phyloP scores from a whole-genome alignment of 2,329 filamentous ascomycete species.

The Colletotrichum sp. region DNA sequence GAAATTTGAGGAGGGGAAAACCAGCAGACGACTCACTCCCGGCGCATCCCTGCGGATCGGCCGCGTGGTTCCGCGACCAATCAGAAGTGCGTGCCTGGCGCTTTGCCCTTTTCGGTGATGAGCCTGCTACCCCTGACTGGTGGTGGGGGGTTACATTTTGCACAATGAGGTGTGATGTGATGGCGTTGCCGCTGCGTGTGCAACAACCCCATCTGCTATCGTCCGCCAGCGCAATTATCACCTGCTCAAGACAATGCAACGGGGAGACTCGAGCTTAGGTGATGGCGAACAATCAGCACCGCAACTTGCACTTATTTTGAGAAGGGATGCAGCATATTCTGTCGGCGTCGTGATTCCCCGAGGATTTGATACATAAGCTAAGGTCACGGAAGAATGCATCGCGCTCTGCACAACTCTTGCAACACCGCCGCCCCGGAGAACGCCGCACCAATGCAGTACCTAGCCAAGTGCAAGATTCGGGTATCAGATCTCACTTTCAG shows the following conservation, averaged over 20 bases:
- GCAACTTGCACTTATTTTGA: background rate
- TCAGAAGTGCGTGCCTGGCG: conserved; percentile 42
- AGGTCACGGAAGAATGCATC: background rate
- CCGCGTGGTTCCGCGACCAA: conserved; percentile 42
- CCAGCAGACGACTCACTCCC: conserved; percentile 13
- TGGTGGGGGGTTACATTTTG: background rate
- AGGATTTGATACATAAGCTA: background rate
- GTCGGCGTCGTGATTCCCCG: background rate
- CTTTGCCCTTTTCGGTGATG: conserved; percentile 32
- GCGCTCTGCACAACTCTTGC: background rate
- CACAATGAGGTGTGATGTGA: background rate
- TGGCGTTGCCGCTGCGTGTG: background rate
- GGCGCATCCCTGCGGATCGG: conserved; percentile 31
- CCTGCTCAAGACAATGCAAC: background rate
- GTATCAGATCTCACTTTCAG: conserved; percentile 2
- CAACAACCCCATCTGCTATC: background rate
- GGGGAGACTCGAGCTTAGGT: background rate
- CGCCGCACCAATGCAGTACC: background rate
- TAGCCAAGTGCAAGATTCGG: background rate
- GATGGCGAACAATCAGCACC: background rate
- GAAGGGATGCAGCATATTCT: background rate
- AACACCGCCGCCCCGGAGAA: background rate
- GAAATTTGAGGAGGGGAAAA: conserved; percentile 23
- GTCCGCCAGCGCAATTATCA: background rate
- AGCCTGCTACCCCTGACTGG: conserved; percentile 4